Base-by-base conservation (phyloP, 805 yeast genomes). In the Peterozyma toletana region DNA sequence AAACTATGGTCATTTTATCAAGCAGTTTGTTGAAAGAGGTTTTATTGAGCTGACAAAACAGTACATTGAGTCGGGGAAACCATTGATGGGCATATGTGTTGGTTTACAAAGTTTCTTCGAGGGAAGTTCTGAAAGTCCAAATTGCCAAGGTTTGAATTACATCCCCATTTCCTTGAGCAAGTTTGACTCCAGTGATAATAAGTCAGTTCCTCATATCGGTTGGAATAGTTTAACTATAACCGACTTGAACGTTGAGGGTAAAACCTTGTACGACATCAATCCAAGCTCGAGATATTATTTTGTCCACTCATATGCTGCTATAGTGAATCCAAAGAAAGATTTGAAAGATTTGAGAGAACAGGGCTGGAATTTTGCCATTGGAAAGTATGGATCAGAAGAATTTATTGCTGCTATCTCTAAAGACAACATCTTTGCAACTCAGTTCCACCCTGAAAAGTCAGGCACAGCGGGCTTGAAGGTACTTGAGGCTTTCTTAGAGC, bases 381-480 rank as follows among this genome's bases (percentile, higher is more conserved):
- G 93, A 1, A 68, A 64, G 43, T 93, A 93, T 61, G 95, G 95
- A 1, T 59, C 78, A 27, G 90, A 93, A 63, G 71, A 64, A 41
- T 93, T 90, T 54, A 68, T 93, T 48, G 95, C 97, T 13, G 93
- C 98, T 0, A 60, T 90, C 40, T 60, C 80, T 30, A 83, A 74
- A 55, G 87, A 73, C 47, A 90, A 88, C 50, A 68, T 91, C 10
- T 86, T 93, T 64, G 96, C 97, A 37, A 93, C 98, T 1, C 99
- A 93, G 62, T 93, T 93, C 63, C 99, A 93, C 64, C 99, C 99
- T n/a, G 99, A 93, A 59, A 93, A 93, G 62, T 87, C 96, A 3
- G 99, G 99, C 11, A 58, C 69, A 17, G 96, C 96, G 4, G 99
- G 99, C 40, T 68, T 93, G 38, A 74, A 76, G 48, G 78, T 91